Evolutionary conservation across 352 stramenopile genomes (phyloP), one percentile per base, ranked within the genome.

Genomic region (Aphanomyces stellatus): DNA sequence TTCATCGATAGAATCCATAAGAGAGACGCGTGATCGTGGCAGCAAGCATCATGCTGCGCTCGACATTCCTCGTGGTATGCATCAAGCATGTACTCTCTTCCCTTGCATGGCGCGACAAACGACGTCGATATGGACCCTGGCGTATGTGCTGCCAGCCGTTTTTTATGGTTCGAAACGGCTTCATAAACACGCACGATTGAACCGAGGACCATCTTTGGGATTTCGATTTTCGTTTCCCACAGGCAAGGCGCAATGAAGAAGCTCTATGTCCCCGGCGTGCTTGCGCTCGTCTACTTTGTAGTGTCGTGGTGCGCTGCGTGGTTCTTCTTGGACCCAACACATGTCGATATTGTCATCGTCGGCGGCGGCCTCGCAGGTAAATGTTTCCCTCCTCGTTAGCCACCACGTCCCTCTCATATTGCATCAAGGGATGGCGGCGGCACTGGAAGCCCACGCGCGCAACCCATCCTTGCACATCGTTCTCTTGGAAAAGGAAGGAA

Each of bases 401-500:
- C 37, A 46, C 13, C n/a, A n/a, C n/a, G n/a, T n/a, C 37, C 37
- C 11, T 2, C 37, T 46, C 1, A 46, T 46, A 19, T 46, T 0
- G n/a, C 31, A 31, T 65, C 0, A 61, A 80, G 85, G 82, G 33
- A 69, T 96, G 43, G 79, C 76, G 4, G 84, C 86, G 33, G 84
- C 79, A 48, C 77, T 96, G 27, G 86, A 94, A 48, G 85, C 83
- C 1, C 74, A 74, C 22, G 76, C 74, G 15, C 53, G 78, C 27
- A 70, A 87, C 51, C 72, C 79, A 25, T 63, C 73, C 28, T 73
- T 82, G 2, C 72, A 71, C 43, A 86, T 97, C 33, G 42, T 93
- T 27, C 74, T 97, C 28, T 73, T 97, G 48, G 91, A 97, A 66
- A 96, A 96, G 62, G 84, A 95, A 46, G 72, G 76, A 41, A 87